Percentiles rank a stretch among this genome's conserved stretches.
phyloP scores from a whole-genome alignment of 2,329 filamentous ascomycete species.

The Talaromyces marneffei region DNA sequence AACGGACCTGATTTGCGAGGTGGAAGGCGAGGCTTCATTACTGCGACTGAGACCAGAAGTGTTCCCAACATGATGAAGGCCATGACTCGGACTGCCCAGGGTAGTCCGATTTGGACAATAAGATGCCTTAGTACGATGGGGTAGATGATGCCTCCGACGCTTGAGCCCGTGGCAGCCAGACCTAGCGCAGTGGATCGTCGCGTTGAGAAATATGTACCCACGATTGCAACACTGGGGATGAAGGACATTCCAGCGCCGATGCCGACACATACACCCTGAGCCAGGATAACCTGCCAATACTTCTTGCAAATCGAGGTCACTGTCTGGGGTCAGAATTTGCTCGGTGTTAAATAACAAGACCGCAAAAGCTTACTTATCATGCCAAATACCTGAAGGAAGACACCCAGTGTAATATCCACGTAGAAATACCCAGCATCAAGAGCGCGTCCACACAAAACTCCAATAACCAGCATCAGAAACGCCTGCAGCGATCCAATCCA shows the following conservation, averaged over 20 bases:
- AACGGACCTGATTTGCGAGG: constrained; percentile 14
- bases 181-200: constrained; percentile 44
- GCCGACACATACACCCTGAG: constrained; percentile 31
- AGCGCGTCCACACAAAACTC: constrained; percentile 40
- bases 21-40: constrained; percentile 19
- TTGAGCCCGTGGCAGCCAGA: constrained; percentile 41
- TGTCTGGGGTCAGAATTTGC: background rate
- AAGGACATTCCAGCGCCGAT: constrained; percentile 39
- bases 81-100: constrained; percentile 48
- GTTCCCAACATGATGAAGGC: constrained; percentile 46
- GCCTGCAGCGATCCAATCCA: constrained; percentile 43
- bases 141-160: constrained; percentile 48
- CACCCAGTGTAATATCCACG: background rate
- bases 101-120: constrained; percentile 43
- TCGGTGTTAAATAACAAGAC: background rate
- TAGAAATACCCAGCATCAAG: constrained; percentile 38
- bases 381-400: constrained; percentile 12
- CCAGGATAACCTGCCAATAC: constrained; percentile 51
- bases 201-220: constrained; percentile 45
- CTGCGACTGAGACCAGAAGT: constrained; percentile 34
- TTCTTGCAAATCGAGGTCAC: constrained; percentile 35
- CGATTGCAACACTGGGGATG: constrained; percentile 41
- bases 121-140: constrained; percentile 44
- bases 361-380: constrained; percentile 15
- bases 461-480: constrained; percentile 40